Evolutionary conservation across 2,329 filamentous ascomycete species (phyloP), one percentile per base, ranked within the genome.

Genomic region (Dactylellina parvicollis): DNA sequence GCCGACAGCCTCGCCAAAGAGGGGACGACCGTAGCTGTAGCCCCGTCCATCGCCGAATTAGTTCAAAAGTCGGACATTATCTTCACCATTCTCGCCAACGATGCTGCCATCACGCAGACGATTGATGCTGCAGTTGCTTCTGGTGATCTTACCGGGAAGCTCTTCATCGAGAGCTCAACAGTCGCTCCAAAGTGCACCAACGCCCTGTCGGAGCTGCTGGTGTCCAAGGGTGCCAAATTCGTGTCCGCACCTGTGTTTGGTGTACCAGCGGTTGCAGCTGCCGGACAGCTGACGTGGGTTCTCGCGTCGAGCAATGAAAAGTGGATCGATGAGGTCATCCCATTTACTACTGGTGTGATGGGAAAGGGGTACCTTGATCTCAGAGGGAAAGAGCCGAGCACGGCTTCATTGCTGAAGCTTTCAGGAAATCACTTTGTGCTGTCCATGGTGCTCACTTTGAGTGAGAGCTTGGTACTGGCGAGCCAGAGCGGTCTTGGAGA

Each of bases 131-230:
- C 89, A 28, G 81, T 85, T 50, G 49, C 54, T 9, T 60, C 65
- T 10, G 79, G 81, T 16, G 82, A 87, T 66, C 81, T 91, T 16
- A 84, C 84, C 26, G 88, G 87, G 74, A 96, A 96, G 82, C 83
- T 95, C 14, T 89, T 96, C 76, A 86, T 96, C 30, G 92, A 96
- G 79, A 93, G 90, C 84, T 95, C 91, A 2, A 96, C 92, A 24
- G 87, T 96, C 34, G 90, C 95, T 80, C 92, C 93, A 0, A 89
- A 93, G 62, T 92, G 90, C 2, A 91, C 90, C 0, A 86, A 91
- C 73, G 84, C 83, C 24, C 81, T 92, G 2, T 88, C 88, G 24
- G 83, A 87, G 76, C 83, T 81, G 24, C 82, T 90, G 71, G 82
- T 83, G 10, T 83, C 80, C 1, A 84, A 84, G 22, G 90, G 90